These are phyloP conservation scores for Linum lewisii DNA, from an alignment of 345 rosid genomes.

Conservation along the genomic window DNA sequence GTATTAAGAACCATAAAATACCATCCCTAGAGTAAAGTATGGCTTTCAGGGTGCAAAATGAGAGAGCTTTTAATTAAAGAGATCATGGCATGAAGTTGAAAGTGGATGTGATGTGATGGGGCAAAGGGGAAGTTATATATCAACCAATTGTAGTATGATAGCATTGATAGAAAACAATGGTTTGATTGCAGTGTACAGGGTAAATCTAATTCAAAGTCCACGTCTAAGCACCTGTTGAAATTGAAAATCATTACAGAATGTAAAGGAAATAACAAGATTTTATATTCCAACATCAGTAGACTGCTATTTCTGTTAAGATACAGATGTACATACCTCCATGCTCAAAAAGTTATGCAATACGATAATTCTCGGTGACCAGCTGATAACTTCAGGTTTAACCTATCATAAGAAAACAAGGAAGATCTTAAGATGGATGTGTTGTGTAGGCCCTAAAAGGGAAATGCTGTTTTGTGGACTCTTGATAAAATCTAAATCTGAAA, in stretches of 20 bases:
- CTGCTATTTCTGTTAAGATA: background rate
- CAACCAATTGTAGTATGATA: too few relatives aligned
- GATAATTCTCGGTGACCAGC: conserved; percentile 89
- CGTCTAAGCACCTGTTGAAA: too few relatives aligned
- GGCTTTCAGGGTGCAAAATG: too few relatives aligned
- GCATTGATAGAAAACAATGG: too few relatives aligned
- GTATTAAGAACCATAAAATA: background rate
- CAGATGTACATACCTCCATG: conserved; percentile 51
- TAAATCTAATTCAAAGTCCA: background rate
- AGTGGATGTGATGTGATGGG: too few relatives aligned
- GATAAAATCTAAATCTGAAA: background rate
- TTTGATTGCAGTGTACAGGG: background rate
- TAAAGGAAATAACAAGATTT: background rate
- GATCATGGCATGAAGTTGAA: too few relatives aligned
- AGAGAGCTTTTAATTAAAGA: too few relatives aligned
- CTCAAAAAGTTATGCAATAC: conserved; percentile 82
- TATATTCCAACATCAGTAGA: background rate
- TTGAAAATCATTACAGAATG: background rate
- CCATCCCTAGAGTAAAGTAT: background rate
- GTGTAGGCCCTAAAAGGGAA: background rate
- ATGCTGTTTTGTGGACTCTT: background rate
- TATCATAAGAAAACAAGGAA: conserved; percentile 27
- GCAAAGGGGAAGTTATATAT: too few relatives aligned
- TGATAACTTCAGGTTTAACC: conserved; percentile 90
- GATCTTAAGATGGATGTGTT: background rate